Conservation (phyloP, 2,329 filamentous ascomycete species). For the Diplodia intermedia region DNA sequence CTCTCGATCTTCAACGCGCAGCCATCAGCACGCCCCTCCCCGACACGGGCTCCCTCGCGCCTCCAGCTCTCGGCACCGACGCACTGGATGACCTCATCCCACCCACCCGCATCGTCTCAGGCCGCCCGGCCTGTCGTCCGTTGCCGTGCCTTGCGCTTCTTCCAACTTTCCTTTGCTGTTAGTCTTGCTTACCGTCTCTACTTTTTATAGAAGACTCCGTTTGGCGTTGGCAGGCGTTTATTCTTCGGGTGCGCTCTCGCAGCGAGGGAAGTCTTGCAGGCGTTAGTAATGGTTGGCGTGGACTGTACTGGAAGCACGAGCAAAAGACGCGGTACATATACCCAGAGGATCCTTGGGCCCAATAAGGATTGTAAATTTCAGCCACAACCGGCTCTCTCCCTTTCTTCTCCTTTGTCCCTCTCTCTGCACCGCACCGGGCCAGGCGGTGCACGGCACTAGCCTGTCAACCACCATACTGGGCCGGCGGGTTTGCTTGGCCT, state of each 20-base stretch:
- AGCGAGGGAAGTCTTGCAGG: slow-evolving; percentile 15
- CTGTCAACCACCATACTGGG: background rate
- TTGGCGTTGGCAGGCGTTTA: slow-evolving; percentile 29
- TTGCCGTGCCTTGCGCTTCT: slow-evolving; percentile 6
- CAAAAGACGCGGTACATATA: slow-evolving; percentile 25
- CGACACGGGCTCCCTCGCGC: slow-evolving; percentile 24
- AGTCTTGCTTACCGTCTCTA: slow-evolving; percentile 5
- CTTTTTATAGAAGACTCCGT: slow-evolving; percentile 18
- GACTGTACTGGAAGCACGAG: slow-evolving; percentile 7
- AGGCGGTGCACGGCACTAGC: background rate
- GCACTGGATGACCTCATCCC: background rate
- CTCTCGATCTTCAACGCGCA: slow-evolving; percentile 22
- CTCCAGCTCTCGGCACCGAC: slow-evolving; percentile 23
- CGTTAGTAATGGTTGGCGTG: slow-evolving; percentile 18
- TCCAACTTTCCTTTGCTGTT: slow-evolving; percentile 1
- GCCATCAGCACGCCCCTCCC: slow-evolving; percentile 1
- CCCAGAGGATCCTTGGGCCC: slow-evolving; percentile 5
- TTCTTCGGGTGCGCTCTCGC: slow-evolving; percentile 18
- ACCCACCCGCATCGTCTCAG: background rate
- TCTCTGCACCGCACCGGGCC: background rate
- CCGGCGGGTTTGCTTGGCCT: background rate
- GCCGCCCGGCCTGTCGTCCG: background rate
- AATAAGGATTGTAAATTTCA: slow-evolving; percentile 20
- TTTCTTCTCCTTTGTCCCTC: background rate
- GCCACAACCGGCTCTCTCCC: slow-evolving; percentile 1